Evolutionary conservation across 2,329 filamentous ascomycete genomes (phyloP), one percentile per base, ranked within the genome.

Genomic region (Hypoxylon sp.): DNA sequence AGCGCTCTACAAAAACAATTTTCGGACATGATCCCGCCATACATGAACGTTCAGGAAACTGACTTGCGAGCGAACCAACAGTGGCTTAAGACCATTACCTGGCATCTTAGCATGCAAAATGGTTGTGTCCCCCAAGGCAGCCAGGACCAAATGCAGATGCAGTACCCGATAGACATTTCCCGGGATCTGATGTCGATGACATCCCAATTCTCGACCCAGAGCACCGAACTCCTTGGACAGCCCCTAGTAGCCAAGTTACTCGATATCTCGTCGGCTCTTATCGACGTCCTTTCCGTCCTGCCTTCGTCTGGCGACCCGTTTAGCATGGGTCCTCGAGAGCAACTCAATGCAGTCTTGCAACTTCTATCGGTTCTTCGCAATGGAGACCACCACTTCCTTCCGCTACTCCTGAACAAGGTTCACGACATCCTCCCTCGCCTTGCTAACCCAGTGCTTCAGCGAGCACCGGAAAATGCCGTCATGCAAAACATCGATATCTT

Each of bases 201-300:
- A 3, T 83, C 84, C 11, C 83, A 88, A 43, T 88, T 94, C 63
- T 86, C 87, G 0, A 83, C 83, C 25, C 80, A 86, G 59, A 84
- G 85, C 31, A 86, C 91, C 75, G 89, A 93, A 57, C 76, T 92
- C 2, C 79, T 92, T 59, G 88, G 87, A 12, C 81, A 89, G 27
- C 88, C 88, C 17, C 69, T 95, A 70, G 88, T 94, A 53, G 89
- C 92, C 66, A 93, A 93, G 67, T 73, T 96, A 8, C 82, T 94
- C 62, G 88, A 92, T 60, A 82, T 92, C 25, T 84, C 89, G 8
- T 88, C 82, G 67, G 84, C 86, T 11, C 76, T 94, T 55, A 87
- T 81, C 5, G 88, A 93, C 57, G 85, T 90, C 15, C 83, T 96
- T 46, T 79, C 86, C 6, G 77, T 86, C 40, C 82, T 86, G 38